Evolutionary conservation across 1,284 basidiomycete genomes (phyloP), one percentile per base, ranked within the genome.

Genomic region (Ustilago loliicola): DNA sequence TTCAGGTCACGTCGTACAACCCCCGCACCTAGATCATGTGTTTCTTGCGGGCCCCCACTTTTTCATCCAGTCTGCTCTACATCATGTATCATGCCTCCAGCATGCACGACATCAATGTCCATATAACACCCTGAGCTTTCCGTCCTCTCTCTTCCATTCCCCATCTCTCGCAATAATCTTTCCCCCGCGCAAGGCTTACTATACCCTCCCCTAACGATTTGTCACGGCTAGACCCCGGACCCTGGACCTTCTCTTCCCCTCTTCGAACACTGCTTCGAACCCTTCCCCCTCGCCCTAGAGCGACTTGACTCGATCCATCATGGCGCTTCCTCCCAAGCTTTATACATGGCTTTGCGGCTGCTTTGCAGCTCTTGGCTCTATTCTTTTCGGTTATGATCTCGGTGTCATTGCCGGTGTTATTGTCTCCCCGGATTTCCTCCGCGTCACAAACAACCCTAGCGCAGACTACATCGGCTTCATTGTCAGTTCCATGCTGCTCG

Each of bases 261-360:
- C 53, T 40, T 17, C 40, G 13, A 9, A 36, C 21, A 9, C 21
- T n/a, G 29, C 19, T 23, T 40, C 38, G 21, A 48, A 21, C 2
- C 48, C n/a, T 6, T 27, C 13, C 48, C 25, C n/a, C 15, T 48
- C 45, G 45, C 45, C 23, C 2, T 11, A 48, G 13, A 30, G 6
- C 40, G 10, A 23, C 6, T 13, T n/a, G n/a, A n/a, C n/a, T 21
- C 13, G 17, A 17, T 34, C 29, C 72, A 64, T 34, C 6, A 86
- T 86, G 85, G 65, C 72, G 15, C 71, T 87, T 45, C 77, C 87
- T n/a, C 87, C 87, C 7, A 87, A 87, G 64, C 62, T 66, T 32
- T 72, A 72, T 59, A 72, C 69, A 32, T 66, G 62, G 69, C 68
- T 91, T 7, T 91, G 90, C 79, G 91, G 90, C 29, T 87, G 90